Evolutionary conservation across 1,284 basidiomycete species (phyloP), one percentile per base, ranked within the genome.

Genomic region (Boletus semigastroideus): DNA sequence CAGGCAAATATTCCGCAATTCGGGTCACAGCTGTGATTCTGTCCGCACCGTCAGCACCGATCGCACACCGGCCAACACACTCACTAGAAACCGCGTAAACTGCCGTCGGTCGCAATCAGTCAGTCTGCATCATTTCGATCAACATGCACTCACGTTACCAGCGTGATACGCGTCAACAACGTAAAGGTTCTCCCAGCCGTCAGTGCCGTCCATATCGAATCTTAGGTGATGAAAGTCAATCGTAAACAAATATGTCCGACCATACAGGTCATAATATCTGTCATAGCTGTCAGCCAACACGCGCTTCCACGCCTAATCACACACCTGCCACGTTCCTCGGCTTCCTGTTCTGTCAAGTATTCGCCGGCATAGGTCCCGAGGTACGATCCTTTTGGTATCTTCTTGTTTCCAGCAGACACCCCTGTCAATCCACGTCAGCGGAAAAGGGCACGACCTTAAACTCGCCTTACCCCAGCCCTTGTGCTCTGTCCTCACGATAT

Each of bases 11-110:
- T 78, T 5, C 68, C 68, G 55, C 90, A 83, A 65, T 96, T 97
- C 0, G 94, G 92, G 55, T 92, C 84, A 64, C 93, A 96, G 16
- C 88, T 92, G 63, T 96, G 92, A 61, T 94, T 94, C 90, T 92
- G 54, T 38, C 28, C 17, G 4, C 0, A 12, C 19, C 51, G n/a
- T 59, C 47, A 54, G 49, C 39, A 25, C 7, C 25, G 31, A 30
- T 19, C 42, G 16, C 9, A 36, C 25, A 39, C 38, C 48, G 2
- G 46, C 20, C 61, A 59, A 51, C 57, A 30, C 16, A 71, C 77
- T 64, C 62, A 83, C 84, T 61, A 87, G 59, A 59, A 84, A 88
- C 16, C 85, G 76, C 37, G 86, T 87, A 68, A 87, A 87, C 85
- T 88, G 57, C 34, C 25, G 50, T n/a, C 46, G n/a, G 33, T 53